Conservation (phyloP, 2,329 filamentous ascomycete genomes). For the Metarhizium sp. region DNA sequence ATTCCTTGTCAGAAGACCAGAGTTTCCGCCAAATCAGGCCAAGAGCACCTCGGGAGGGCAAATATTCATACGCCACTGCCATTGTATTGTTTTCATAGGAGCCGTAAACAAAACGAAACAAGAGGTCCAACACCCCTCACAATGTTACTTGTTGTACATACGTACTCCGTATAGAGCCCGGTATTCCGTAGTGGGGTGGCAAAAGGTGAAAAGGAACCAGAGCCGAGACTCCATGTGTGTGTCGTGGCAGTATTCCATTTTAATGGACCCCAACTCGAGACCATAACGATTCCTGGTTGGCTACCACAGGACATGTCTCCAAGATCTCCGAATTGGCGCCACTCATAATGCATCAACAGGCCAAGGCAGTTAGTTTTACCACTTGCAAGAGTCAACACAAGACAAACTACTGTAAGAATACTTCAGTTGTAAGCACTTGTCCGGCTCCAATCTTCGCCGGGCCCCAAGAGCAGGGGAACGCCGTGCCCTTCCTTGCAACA, state of each 20-base stretch:
- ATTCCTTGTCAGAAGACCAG: background rate
- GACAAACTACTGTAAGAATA: background rate
- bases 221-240: conserved; percentile 1
- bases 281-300: conserved; percentile 15
- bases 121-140: no score
- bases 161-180: background rate
- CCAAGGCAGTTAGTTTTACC: background rate
- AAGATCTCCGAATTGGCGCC: conserved; percentile 22
- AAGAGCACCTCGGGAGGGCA: no score
- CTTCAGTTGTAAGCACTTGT: background rate
- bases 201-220: conserved; percentile 4
- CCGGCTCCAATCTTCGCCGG: background rate
- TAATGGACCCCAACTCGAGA: background rate
- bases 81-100: no score
- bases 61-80: no score
- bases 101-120: background rate
- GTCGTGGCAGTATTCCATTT: conserved; percentile 1
- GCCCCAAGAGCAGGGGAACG: background rate
- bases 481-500: background rate
- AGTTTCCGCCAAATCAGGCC: background rate
- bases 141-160: no score
- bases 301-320: conserved; percentile 17
- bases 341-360: conserved; percentile 21
- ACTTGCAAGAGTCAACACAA: background rate
- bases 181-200: conserved; percentile 6